phyloP scores from a whole-genome alignment of 331 rosid genomes.

The Prunus yedoensis region DNA sequence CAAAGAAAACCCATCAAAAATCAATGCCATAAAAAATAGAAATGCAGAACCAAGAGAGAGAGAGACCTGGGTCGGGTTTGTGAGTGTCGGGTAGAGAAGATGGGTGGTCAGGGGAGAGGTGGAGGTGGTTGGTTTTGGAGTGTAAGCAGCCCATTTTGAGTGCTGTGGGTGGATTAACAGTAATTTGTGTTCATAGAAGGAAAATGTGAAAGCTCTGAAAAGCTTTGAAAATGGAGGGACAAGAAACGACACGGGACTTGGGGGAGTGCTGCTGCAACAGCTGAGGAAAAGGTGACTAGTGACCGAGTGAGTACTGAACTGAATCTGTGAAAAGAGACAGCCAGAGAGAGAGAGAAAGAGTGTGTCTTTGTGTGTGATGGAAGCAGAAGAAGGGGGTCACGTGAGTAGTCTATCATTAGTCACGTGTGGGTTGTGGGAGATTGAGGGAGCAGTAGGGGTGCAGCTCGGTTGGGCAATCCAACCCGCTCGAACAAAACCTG shows the following conservation, averaged over 20 bases:
- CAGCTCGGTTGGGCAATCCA: too few relatives aligned
- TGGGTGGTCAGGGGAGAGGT: constrained; percentile 56
- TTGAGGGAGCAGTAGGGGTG: too few relatives aligned
- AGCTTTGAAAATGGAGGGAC: not conserved
- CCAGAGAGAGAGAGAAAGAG: not conserved
- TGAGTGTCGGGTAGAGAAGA: constrained; percentile 45
- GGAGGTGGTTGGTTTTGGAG: constrained; percentile 66
- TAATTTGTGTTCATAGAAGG: constrained; percentile 25
- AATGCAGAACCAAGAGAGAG: not conserved
- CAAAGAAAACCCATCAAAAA: not conserved
- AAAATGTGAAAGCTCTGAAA: not conserved
- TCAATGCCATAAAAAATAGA: not conserved
- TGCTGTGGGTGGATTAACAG: not conserved
- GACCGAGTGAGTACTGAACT: not conserved
- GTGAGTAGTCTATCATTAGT: too few relatives aligned
- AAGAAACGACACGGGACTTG: not conserved
- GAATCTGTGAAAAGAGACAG: constrained; percentile 2
- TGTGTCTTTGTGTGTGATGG: too few relatives aligned
- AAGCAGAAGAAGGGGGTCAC: too few relatives aligned
- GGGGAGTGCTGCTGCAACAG: not conserved
- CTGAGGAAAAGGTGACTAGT: not conserved
- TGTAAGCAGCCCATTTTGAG: constrained; percentile 64
- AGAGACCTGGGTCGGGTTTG: constrained; percentile 58
- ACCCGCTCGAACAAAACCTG: too few relatives aligned
- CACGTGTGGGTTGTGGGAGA: too few relatives aligned